Conservation (phyloP, 2,329 filamentous ascomycete genomes). For the Trichophyton rubrum region DNA sequence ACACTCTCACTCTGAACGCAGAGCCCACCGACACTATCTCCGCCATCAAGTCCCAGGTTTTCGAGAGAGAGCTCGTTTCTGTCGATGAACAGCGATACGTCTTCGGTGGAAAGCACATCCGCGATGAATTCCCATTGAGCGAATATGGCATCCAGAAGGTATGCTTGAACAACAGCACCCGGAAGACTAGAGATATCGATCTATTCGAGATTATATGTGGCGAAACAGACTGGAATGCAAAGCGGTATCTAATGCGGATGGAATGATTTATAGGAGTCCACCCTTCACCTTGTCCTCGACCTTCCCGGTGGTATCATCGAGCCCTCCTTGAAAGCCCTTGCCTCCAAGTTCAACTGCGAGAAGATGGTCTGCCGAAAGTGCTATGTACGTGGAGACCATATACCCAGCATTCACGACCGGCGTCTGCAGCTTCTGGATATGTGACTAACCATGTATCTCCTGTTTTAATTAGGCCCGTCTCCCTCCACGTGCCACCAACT, state of each 20-base stretch:
- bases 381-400: slow-evolving; percentile 57
- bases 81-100: slow-evolving; percentile 60
- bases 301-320: slow-evolving; percentile 46
- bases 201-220: not conserved
- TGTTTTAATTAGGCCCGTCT: slow-evolving; percentile 52
- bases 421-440: not conserved
- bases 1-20: slow-evolving; percentile 58
- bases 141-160: slow-evolving; percentile 48
- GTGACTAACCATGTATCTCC: not conserved
- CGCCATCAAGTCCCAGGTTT: slow-evolving; percentile 60
- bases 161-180: slow-evolving; percentile 42
- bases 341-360: slow-evolving; percentile 98
- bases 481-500: slow-evolving; percentile 98
- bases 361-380: slow-evolving; percentile 99
- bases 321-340: slow-evolving; percentile 46
- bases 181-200: slow-evolving; percentile 37
- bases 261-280: slow-evolving; percentile 43
- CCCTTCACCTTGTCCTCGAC: slow-evolving; percentile 51
- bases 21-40: slow-evolving; percentile 58
- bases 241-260: slow-evolving; percentile 6
- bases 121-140: slow-evolving; percentile 39
- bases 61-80: slow-evolving; percentile 70
- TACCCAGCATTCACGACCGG: not conserved
- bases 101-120: slow-evolving; percentile 55
- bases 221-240: not conserved